phyloP scores from a whole-genome alignment of 495 filamentous ascomycete genomes.

The Lasiosphaeris hirsuta region DNA sequence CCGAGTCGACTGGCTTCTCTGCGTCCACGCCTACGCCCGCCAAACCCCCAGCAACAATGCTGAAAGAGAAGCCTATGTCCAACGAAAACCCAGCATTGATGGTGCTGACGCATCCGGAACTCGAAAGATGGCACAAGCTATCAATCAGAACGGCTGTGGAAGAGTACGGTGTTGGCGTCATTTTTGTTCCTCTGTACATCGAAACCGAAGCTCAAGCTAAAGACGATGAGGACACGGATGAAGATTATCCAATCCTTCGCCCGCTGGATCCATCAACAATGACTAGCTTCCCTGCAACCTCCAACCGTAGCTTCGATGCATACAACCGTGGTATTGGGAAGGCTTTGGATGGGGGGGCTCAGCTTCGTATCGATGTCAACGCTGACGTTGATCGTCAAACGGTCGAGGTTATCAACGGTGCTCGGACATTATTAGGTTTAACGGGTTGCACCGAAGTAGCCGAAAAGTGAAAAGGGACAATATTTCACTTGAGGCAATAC shows the following conservation, averaged over 20 bases:
- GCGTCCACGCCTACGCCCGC: background rate
- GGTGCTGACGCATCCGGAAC: slow-evolving; percentile 22
- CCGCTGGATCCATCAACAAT: slow-evolving; percentile 22
- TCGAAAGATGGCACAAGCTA: slow-evolving; percentile 19
- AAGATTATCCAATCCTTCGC: slow-evolving; percentile 18
- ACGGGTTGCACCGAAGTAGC: too few relatives aligned
- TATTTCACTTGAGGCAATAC: too few relatives aligned
- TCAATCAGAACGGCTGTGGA: slow-evolving; percentile 12
- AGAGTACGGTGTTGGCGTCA: slow-evolving; percentile 19
- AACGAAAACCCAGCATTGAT: slow-evolving; percentile 19
- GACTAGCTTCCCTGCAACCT: slow-evolving; percentile 15
- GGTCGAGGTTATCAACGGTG: too few relatives aligned
- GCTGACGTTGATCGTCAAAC: too few relatives aligned
- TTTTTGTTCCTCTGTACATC: slow-evolving; percentile 21
- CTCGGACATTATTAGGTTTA: too few relatives aligned
- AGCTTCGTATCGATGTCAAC: too few relatives aligned
- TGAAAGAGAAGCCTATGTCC: slow-evolving; percentile 10
- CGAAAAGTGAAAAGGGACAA: too few relatives aligned
- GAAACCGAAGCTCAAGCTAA: background rate
- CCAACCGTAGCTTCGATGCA: too few relatives aligned
- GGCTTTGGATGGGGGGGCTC: too few relatives aligned
- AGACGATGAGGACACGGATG: slow-evolving; percentile 8
- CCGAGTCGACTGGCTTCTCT: too few relatives aligned
- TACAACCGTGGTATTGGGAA: too few relatives aligned
- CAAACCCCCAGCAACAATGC: slow-evolving; percentile 13